A percentile compares a stretch with the other conserved stretches of the same genome.
phyloP scores from a whole-genome alignment of 139 green algal genomes.

The Chara braunii region DNA sequence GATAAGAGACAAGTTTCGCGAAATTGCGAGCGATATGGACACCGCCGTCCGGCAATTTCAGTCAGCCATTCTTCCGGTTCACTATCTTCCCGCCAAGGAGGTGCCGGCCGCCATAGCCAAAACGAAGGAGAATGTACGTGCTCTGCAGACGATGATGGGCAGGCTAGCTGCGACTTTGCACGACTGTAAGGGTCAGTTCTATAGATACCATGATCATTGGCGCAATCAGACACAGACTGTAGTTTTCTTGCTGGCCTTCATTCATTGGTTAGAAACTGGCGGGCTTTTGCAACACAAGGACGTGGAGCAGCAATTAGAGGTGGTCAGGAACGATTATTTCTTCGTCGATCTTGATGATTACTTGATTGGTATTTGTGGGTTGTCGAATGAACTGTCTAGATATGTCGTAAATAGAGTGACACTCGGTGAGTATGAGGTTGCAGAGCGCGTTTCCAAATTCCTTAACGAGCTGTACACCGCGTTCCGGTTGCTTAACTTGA shows the following conservation, averaged over 20 bases:
- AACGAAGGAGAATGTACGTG: background rate
- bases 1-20: slow-evolving; percentile 5
- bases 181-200: slow-evolving; percentile 21
- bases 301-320: slow-evolving; percentile 5
- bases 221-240: background rate
- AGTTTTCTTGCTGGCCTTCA: slow-evolving; percentile 28
- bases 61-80: slow-evolving; percentile 7
- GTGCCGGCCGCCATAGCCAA: background rate
- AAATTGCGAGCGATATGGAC: slow-evolving; percentile 1
- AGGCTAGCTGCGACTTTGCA: slow-evolving; percentile 21
- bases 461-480: slow-evolving; percentile 33
- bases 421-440: slow-evolving; percentile 25
- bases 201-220: slow-evolving; percentile 37
- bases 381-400: slow-evolving; percentile 1
- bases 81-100: slow-evolving; percentile 13
- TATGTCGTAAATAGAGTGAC: slow-evolving; percentile 40
- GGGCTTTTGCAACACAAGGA: slow-evolving; percentile 12
- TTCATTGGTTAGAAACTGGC: slow-evolving; percentile 22
- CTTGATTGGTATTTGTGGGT: slow-evolving; percentile 19
- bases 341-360: slow-evolving; percentile 19
- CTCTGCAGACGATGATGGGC: slow-evolving; percentile 1
- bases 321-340: slow-evolving; percentile 12
- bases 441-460: slow-evolving; percentile 3
- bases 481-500: slow-evolving; percentile 35
- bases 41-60: slow-evolving; percentile 9